Evolutionary conservation across 371 early-diverging fungal species (phyloP).

Genomic region (Conidiobolus coronatus): DNA sequence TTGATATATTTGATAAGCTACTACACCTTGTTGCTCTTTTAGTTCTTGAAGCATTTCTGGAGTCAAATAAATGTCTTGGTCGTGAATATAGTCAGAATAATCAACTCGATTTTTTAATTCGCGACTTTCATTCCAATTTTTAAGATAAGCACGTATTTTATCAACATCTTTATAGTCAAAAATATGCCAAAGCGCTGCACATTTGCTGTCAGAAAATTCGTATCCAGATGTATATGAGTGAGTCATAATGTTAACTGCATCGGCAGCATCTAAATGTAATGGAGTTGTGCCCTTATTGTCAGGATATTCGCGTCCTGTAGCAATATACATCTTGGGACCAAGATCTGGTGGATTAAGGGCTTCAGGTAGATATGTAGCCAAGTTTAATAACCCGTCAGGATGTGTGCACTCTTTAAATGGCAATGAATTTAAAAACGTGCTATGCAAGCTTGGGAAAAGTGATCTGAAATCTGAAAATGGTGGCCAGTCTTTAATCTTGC

Average conservation of each 20-base stretch:
- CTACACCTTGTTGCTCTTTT: conserved; percentile 12
- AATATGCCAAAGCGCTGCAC: conserved; percentile 46
- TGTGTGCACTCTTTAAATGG: conserved; percentile 33
- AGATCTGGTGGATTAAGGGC: conserved; percentile 31
- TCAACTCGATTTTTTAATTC: no score
- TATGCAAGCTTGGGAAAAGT: conserved; percentile 20
- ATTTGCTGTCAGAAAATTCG: neutral
- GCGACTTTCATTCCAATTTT: conserved; percentile 5
- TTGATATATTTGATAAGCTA: conserved; percentile 27
- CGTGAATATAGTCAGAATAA: conserved; percentile 28
- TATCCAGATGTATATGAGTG: conserved; percentile 11
- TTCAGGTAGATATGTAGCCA: conserved; percentile 28
- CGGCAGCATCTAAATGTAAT: conserved; percentile 47
- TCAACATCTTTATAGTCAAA: conserved; percentile 19
- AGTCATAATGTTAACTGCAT: conserved; percentile 47
- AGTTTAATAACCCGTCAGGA: conserved; percentile 25
- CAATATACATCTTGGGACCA: conserved; percentile 52
- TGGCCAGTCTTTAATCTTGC: conserved; percentile 35
- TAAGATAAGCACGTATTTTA: conserved; percentile 19
- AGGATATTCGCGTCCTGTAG: conserved; percentile 15
- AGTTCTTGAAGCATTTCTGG: conserved; percentile 14
- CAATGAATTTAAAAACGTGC: conserved; percentile 23
- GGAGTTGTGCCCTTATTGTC: conserved; percentile 25
- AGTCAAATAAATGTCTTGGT: conserved; percentile 31
- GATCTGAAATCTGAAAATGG: conserved; percentile 21